phyloP scores from a whole-genome alignment of 202 grass and related monocot species.

The Schoenoplectus triqueter region DNA sequence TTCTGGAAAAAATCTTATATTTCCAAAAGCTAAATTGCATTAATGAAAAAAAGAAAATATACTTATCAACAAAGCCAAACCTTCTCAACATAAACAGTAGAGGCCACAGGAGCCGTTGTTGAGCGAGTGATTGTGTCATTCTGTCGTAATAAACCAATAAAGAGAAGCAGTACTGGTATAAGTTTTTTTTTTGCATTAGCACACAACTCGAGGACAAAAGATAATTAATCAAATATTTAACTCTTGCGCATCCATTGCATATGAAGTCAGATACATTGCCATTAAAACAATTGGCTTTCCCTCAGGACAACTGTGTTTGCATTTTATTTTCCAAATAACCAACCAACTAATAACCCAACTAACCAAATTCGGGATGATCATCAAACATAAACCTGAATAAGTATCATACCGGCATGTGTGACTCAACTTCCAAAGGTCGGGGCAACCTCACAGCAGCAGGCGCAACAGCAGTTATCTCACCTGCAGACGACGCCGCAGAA shows the following conservation, averaged over 20 bases:
- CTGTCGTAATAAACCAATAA: background rate
- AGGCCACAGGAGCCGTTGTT: background rate
- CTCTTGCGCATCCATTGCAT: background rate
- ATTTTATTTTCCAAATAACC: background rate
- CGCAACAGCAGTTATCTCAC: conserved; percentile 10
- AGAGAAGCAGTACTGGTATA: background rate
- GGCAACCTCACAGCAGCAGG: conserved; percentile 26
- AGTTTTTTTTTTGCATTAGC: background rate
- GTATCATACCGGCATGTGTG: background rate
- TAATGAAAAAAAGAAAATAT: background rate
- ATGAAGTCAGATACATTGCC: background rate
- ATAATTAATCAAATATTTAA: background rate
- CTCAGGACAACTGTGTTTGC: background rate
- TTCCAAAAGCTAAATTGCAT: background rate
- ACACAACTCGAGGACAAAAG: background rate
- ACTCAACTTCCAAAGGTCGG: background rate
- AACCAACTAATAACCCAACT: background rate
- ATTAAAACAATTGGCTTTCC: background rate
- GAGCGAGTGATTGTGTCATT: background rate
- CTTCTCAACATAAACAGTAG: conserved; percentile 8
- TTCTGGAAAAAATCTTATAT: background rate
- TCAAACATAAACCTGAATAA: conserved; percentile 10
- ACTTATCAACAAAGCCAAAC: conserved; percentile 10
- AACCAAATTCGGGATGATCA: background rate
- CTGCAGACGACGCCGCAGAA: conserved; percentile 12